Percentiles rank a stretch among this genome's conserved stretches.
These are phyloP conservation scores for Pseudogymnoascus sp. DNA, from an alignment of 2,329 filamentous ascomycete genomes.

Conservation along the genomic window DNA sequence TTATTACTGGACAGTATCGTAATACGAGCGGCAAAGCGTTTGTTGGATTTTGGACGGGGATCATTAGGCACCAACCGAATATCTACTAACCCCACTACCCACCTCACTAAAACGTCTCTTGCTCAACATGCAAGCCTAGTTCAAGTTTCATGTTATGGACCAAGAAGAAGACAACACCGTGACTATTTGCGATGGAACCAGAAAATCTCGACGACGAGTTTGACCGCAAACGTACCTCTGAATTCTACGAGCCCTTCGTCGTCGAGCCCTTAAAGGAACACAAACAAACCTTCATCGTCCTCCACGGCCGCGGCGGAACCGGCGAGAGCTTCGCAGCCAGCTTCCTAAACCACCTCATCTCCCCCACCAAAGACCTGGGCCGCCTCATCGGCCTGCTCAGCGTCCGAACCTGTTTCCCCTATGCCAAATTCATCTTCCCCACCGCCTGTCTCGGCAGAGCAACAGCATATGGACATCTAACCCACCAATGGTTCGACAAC, in stretches of 20 bases:
- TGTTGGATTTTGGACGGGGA: background rate
- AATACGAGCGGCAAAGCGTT: background rate
- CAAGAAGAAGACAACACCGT: background rate
- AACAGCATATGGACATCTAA: conserved; percentile 32
- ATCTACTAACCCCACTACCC: background rate
- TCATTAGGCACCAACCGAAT: background rate
- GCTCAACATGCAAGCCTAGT: background rate
- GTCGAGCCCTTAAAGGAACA: conserved; percentile 24
- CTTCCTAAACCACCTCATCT: conserved; percentile 28
- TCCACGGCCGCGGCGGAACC: conserved; percentile 41
- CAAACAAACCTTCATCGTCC: conserved; percentile 37
- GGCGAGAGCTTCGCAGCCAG: conserved; percentile 32
- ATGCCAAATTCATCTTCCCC: conserved; percentile 43
- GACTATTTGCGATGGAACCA: background rate
- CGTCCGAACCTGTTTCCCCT: conserved; percentile 30
- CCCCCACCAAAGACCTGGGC: background rate
- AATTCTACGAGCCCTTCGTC: conserved; percentile 16
- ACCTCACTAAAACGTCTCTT: background rate
- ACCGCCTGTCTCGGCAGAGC: conserved; percentile 36
- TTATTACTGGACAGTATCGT: background rate
- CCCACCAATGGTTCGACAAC: conserved; percentile 40
- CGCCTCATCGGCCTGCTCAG: conserved; percentile 13
- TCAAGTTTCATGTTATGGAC: background rate
- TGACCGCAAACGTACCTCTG: background rate
- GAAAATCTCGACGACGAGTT: background rate